phyloP scores from a whole-genome alignment of 306 rosid genomes.

The Lupinus albus region DNA sequence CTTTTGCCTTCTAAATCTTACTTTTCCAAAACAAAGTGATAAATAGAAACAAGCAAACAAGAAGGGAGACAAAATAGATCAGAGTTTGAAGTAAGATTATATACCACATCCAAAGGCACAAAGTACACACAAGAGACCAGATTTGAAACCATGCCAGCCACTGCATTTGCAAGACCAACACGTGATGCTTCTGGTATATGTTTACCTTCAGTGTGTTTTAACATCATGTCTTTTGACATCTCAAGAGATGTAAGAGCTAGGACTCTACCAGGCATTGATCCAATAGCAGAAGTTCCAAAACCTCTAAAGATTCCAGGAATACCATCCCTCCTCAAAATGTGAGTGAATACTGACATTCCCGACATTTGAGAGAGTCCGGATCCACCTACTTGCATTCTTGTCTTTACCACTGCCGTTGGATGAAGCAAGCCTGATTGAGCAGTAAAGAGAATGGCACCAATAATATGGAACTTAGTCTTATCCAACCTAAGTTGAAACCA shows the following conservation, averaged over 20 bases:
- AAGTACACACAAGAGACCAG: conserved; percentile 70
- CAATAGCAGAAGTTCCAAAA: conserved; percentile 83
- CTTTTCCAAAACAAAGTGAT: background rate
- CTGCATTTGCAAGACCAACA: conserved; percentile 70
- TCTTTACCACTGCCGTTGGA: conserved; percentile 78
- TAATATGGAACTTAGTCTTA: conserved; percentile 73
- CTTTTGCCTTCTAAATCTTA: background rate
- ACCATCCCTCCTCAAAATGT: conserved; percentile 63
- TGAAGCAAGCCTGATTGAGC: conserved; percentile 74
- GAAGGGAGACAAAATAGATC: background rate
- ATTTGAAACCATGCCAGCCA: conserved; percentile 79
- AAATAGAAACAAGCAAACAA: background rate
- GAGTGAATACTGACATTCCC: conserved; percentile 58
- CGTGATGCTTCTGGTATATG: conserved; percentile 67
- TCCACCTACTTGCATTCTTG: conserved; percentile 79
- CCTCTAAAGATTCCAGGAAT: conserved; percentile 76
- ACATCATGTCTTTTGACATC: conserved; percentile 66
- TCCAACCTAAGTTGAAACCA: conserved; percentile 61
- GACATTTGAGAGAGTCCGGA: conserved; percentile 57
- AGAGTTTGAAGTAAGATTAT: conserved; percentile 21
- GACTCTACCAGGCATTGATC: conserved; percentile 83
- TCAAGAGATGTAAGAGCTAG: conserved; percentile 77
- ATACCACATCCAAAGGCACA: conserved; percentile 89
- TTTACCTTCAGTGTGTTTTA: conserved; percentile 57
- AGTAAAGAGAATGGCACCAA: conserved; percentile 78